phyloP scores from a whole-genome alignment of 2,329 filamentous ascomycete genomes.

The Penicillium sp. region DNA sequence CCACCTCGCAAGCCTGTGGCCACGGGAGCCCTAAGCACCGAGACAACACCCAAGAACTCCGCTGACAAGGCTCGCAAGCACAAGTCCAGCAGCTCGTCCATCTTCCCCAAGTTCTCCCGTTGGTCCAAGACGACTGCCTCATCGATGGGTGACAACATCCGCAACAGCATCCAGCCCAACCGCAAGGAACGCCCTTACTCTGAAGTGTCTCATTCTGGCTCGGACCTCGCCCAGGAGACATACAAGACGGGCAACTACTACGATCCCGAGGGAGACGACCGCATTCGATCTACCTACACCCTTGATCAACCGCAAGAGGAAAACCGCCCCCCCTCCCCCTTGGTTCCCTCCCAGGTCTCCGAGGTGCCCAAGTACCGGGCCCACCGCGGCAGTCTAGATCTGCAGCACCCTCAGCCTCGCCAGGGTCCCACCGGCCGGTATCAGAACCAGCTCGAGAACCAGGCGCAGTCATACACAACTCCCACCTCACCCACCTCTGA shows the following conservation, averaged over 20 bases:
- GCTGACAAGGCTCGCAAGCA: constrained; percentile 70
- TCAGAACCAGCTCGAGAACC: constrained; percentile 63
- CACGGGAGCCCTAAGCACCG: constrained; percentile 64
- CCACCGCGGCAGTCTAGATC: constrained; percentile 65
- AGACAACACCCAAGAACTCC: constrained; percentile 70
- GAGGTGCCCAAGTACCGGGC: constrained; percentile 67
- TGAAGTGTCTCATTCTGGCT: constrained; percentile 73
- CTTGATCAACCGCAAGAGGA: constrained; percentile 47
- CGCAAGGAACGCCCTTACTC: constrained; percentile 65
- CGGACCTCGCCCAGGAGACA: constrained; percentile 70
- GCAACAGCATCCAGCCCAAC: constrained; percentile 60
- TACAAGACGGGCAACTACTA: constrained; percentile 50
- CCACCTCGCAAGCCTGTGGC: constrained; percentile 49
- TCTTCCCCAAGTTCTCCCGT: constrained; percentile 89
- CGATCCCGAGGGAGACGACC: constrained; percentile 52
- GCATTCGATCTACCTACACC: constrained; percentile 49
- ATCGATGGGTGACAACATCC: constrained; percentile 77
- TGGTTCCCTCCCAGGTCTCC: constrained; percentile 62
- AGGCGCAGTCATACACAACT: constrained; percentile 58
- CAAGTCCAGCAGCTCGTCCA: constrained; percentile 79
- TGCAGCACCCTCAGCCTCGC: constrained; percentile 67
- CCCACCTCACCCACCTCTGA: constrained; percentile 50
- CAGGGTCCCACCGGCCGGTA: constrained; percentile 65
- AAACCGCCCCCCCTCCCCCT: constrained; percentile 61
- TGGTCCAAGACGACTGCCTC: constrained; percentile 98